A percentile compares a stretch with the other conserved stretches of the same genome.
Evolutionary conservation across 2,329 filamentous ascomycete genomes (phyloP).

Genomic region (Alternaria gaisen): DNA sequence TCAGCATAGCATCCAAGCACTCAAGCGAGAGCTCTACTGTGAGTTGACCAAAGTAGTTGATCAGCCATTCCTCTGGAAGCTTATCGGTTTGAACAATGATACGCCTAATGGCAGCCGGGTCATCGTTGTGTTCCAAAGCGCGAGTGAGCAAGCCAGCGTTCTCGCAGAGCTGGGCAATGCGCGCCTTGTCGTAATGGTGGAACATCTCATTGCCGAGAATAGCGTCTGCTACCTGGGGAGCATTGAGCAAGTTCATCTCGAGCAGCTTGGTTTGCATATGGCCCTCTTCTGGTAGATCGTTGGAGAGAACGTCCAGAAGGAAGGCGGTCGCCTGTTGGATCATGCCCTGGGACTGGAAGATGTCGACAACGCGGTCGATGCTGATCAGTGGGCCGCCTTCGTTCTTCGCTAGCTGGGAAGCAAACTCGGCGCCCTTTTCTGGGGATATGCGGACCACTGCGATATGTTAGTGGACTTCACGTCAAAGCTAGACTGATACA

Average conservation of each 20-base stretch:
- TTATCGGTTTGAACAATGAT: constrained; percentile 86
- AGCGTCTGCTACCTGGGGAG: constrained; percentile 95
- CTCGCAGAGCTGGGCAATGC: constrained; percentile 91
- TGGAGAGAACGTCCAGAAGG: constrained; percentile 91
- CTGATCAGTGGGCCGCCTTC: constrained; percentile 89
- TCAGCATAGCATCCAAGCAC: constrained; percentile 95
- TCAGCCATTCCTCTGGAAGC: constrained; percentile 89
- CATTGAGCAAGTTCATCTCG: constrained; percentile 98
- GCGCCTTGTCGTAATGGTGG: constrained; percentile 90
- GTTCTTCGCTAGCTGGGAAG: constrained; percentile 88
- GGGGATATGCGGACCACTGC: too few species aligned
- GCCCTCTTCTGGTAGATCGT: constrained; percentile 92
- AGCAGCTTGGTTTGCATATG: constrained; percentile 92
- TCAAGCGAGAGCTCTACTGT: constrained; percentile 96
- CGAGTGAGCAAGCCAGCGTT: constrained; percentile 77
- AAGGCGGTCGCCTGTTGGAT: constrained; percentile 98
- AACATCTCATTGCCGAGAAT: constrained; percentile 99
- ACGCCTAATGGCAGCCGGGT: constrained; percentile 88
- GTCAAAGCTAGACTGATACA: too few species aligned
- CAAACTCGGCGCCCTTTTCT: constrained; percentile 88
- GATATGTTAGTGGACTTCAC: too few species aligned
- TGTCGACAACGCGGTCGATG: constrained; percentile 92
- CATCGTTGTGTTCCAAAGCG: constrained; percentile 93
- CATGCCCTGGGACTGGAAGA: constrained; percentile 98
- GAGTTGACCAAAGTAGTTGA: constrained; percentile 90